Evolutionary conservation across 176 grass and related monocot species (phyloP).

Genomic region (Oropetium thomaeum): DNA sequence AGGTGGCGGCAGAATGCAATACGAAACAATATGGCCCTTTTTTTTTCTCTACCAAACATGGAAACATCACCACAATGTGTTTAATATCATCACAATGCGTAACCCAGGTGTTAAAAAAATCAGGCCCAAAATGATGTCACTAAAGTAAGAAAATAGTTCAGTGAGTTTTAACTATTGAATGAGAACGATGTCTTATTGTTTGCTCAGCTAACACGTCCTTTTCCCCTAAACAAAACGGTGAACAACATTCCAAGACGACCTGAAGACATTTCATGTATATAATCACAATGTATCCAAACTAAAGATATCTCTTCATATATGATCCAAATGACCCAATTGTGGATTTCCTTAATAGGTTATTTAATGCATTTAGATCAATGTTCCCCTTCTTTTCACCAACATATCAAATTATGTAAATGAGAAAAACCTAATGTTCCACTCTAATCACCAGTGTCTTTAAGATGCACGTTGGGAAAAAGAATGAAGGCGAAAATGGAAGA

Average conservation of each 20-base stretch:
- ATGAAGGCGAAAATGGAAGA: background rate
- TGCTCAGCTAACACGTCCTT: background rate
- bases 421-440: background rate
- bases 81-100: background rate
- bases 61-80: slow-evolving; percentile 1
- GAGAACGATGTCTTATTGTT: background rate
- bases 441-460: background rate
- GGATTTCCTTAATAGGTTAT: too few relatives aligned
- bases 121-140: background rate
- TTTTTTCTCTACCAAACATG: slow-evolving; percentile 3
- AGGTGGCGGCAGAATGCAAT: background rate
- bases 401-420: background rate
- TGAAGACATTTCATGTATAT: too few relatives aligned
- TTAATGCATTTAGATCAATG: background rate
- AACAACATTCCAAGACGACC: too few relatives aligned
- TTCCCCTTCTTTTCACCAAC: background rate
- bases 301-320: background rate
- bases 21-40: background rate
- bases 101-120: background rate
- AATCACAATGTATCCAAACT: too few relatives aligned
- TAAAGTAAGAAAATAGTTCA: background rate
- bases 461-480: background rate
- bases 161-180: background rate
- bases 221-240: background rate
- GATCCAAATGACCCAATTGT: too few relatives aligned